Percentiles rank a stretch among this genome's conserved stretches.
Conservation (phyloP, 2,329 filamentous ascomycete genomes). For the Ophiosphaerella herpotricha region DNA sequence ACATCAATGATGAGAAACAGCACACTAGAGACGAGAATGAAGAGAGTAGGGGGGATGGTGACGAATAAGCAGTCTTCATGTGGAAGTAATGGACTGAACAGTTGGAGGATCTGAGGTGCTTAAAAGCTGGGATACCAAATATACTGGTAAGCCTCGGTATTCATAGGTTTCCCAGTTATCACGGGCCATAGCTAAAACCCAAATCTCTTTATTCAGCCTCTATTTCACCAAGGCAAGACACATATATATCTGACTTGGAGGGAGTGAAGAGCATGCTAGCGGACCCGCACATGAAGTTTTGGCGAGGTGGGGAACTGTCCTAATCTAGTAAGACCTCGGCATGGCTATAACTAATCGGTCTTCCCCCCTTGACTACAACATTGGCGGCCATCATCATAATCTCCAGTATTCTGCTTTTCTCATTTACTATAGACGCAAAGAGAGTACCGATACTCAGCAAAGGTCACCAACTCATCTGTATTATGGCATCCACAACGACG, state of each 20-base stretch:
- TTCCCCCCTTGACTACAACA: background rate
- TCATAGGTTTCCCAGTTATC: too few relatives aligned
- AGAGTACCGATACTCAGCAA: background rate
- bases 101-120: too few relatives aligned
- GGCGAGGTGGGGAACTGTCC: conserved; percentile 5
- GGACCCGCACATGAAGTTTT: conserved; percentile 6
- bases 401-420: background rate
- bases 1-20: background rate
- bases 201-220: too few relatives aligned
- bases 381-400: background rate
- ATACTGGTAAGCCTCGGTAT: too few relatives aligned
- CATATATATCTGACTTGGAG: background rate
- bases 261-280: background rate
- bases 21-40: background rate
- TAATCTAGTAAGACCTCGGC: conserved; percentile 1
- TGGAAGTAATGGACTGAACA: too few relatives aligned
- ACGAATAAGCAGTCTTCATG: background rate
- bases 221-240: too few relatives aligned
- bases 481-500: conserved; percentile 21
- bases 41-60: background rate
- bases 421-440: background rate
- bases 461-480: background rate
- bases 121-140: too few relatives aligned
- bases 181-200: too few relatives aligned
- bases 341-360: background rate